Conservation (phyloP, 1,139 yeast species). For the Saccharomycopsis crataegensis region DNA sequence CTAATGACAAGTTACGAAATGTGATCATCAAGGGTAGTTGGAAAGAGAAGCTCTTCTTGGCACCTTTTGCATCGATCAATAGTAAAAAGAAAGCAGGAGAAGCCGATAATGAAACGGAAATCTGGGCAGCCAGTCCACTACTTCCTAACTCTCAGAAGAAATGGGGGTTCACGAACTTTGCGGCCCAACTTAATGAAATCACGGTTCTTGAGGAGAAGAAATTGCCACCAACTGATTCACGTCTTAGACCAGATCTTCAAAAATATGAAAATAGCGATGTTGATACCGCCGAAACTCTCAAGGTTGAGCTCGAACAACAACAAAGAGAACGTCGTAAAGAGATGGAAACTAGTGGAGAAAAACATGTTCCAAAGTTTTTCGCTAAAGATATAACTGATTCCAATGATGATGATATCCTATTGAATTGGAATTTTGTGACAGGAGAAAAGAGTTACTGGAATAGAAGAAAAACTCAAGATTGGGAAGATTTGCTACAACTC, state of each 20-base stretch:
- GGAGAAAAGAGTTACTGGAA: conserved; percentile 79
- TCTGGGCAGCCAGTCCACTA: conserved; percentile 65
- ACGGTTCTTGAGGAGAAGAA: conserved; percentile 57
- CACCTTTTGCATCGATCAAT: background rate
- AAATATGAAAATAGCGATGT: conserved; percentile 63
- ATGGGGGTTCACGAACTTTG: conserved; percentile 80
- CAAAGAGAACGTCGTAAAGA: conserved; percentile 74
- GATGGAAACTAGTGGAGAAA: conserved; percentile 38
- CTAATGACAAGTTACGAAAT: conserved; percentile 26
- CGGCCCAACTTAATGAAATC: conserved; percentile 74
- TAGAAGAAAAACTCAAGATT: conserved; percentile 51
- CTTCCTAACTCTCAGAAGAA: conserved; percentile 53
- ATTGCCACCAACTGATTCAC: conserved; percentile 81
- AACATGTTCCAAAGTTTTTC: conserved; percentile 60
- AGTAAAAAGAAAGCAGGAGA: conserved; percentile 17
- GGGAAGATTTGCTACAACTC: conserved; percentile 47
- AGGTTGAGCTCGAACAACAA: conserved; percentile 62
- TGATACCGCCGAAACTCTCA: conserved; percentile 62
- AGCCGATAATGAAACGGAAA: conserved; percentile 23
- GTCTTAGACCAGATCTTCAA: conserved; percentile 80
- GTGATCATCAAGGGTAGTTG: conserved; percentile 55
- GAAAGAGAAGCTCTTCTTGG: conserved; percentile 51
- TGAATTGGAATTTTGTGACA: conserved; percentile 49
- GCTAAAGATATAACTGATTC: conserved; percentile 32
- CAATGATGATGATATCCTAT: conserved; percentile 32